Base-by-base conservation (phyloP, 805 yeast species). In the Spathaspora hagerdaliae region DNA sequence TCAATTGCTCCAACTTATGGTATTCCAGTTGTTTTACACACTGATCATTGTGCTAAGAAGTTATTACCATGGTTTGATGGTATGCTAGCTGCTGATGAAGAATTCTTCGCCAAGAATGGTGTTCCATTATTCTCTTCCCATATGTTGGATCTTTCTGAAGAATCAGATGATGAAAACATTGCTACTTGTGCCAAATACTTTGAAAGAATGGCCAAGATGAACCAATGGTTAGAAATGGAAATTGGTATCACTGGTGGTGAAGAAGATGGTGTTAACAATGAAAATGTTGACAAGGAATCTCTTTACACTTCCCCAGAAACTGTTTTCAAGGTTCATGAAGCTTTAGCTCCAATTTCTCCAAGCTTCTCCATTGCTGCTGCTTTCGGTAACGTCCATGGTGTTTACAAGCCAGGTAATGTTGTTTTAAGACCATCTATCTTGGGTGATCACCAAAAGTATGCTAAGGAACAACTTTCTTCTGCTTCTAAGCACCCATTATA, bases 241-340 rank as follows among this genome's bases (percentile, higher is more conserved):
- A 94, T 94, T 69, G 99, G 99, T 83, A 94, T 94, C 83, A 94
- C 99, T 71, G 99, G 99, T 78, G 99, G 99, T 85, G 99, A 94
- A 81, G 99, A 94, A 78, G 99, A 94, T 69, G 99, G 99, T 84
- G 99, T 94, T 65, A 94, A 94, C 85, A 94, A 94, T 83, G 95
- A 92, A 75, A 79, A 82, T 71, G 97, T 88, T 57, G 81, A 82
- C 67, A 85, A 86, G 76, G 90, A 87, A 53, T 70, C 86, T 54
- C 78, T 94, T 63, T 94, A 92, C 87, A 94, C 99, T 60, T 82
- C 83, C 61, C 89, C 99, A 62, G 96, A 87, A 77, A 92, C 96
- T 59, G 96, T 94, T 46, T 94, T 69, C 76, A 82, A 81, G 56
- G 98, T 94, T 62, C 79, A 89, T 83, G 77, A 87, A 72, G 97